Conservation (phyloP, 495 filamentous ascomycete genomes). For the Bryoglossum gracile region DNA sequence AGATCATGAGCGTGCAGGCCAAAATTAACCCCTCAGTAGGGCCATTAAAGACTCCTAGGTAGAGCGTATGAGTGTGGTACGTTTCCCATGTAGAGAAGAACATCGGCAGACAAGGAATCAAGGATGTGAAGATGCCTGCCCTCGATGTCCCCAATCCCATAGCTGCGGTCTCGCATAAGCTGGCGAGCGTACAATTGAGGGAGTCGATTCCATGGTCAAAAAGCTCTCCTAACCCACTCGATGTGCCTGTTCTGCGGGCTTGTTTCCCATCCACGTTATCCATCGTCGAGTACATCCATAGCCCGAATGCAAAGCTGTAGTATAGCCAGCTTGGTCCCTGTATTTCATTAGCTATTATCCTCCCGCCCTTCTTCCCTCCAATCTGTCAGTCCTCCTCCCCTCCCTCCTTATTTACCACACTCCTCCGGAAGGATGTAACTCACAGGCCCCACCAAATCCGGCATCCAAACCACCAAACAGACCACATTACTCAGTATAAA, state of each 20-base stretch:
- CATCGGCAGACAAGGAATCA: slow-evolving; percentile 91
- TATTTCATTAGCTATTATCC: too few species aligned
- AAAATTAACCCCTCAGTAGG: slow-evolving; percentile 93
- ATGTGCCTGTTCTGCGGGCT: slow-evolving; percentile 88
- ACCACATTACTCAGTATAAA: slow-evolving; percentile 86
- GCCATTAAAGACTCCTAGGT: slow-evolving; percentile 94
- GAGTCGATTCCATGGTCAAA: slow-evolving; percentile 99
- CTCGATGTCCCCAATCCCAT: slow-evolving; percentile 80
- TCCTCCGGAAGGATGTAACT: slow-evolving; percentile 24
- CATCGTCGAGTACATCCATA: slow-evolving; percentile 98
- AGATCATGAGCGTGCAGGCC: slow-evolving; percentile 75
- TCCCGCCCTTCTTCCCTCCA: too few species aligned
- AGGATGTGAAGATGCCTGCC: slow-evolving; percentile 81
- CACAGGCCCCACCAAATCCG: slow-evolving; percentile 88
- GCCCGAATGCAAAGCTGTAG: slow-evolving; percentile 85
- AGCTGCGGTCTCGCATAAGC: slow-evolving; percentile 79
- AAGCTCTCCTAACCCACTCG: slow-evolving; percentile 87
- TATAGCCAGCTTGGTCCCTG: slow-evolving; percentile 88
- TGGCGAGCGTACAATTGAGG: slow-evolving; percentile 89
- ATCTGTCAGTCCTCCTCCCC: too few species aligned
- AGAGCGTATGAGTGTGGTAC: slow-evolving; percentile 95
- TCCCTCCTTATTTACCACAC: slow-evolving; percentile 1
- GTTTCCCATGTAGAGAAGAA: slow-evolving; percentile 99
- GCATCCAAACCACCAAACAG: slow-evolving; percentile 73
- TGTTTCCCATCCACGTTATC: slow-evolving; percentile 99